Evolutionary conservation across 257 asterid species (phyloP).

Genomic region (Oldenlandia corymbosa): DNA sequence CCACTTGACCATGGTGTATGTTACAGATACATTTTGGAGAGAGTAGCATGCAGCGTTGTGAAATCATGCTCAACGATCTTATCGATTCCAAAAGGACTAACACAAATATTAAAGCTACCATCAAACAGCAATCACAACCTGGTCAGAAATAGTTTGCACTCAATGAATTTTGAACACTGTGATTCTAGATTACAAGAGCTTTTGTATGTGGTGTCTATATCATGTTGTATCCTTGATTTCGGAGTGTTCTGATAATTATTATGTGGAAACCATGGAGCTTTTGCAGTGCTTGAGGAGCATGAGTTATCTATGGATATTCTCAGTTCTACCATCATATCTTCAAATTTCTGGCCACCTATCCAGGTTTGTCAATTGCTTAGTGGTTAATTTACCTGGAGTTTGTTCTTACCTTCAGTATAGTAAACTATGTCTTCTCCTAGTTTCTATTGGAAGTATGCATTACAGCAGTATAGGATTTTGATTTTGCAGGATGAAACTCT

Average conservation of each 20-base stretch:
- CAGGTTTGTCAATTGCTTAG: constrained; percentile 46
- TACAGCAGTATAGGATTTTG: constrained; percentile 2
- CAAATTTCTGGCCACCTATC: constrained; percentile 99
- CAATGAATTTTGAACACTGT: background rate
- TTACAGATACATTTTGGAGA: constrained; percentile 98
- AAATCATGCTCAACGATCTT: constrained; percentile 96
- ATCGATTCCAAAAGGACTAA: constrained; percentile 92
- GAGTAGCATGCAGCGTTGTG: constrained; percentile 97
- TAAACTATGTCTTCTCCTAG: background rate
- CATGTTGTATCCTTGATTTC: background rate
- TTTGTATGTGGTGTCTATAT: background rate
- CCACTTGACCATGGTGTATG: constrained; percentile 17
- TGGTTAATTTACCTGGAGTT: background rate
- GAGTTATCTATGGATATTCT: constrained; percentile 61
- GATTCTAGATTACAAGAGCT: background rate
- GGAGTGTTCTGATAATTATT: constrained; percentile 3
- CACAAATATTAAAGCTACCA: constrained; percentile 76
- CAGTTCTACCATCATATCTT: constrained; percentile 78
- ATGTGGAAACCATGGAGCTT: constrained; percentile 31
- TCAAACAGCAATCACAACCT: constrained; percentile 51
- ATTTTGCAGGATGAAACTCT: constrained; percentile 79
- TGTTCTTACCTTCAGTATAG: background rate
- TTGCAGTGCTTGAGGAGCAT: constrained; percentile 40
- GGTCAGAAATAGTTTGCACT: constrained; percentile 28
- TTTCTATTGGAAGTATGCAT: background rate